Conservation (phyloP, 2,329 filamentous ascomycete genomes). For the Colletotrichum sp. region DNA sequence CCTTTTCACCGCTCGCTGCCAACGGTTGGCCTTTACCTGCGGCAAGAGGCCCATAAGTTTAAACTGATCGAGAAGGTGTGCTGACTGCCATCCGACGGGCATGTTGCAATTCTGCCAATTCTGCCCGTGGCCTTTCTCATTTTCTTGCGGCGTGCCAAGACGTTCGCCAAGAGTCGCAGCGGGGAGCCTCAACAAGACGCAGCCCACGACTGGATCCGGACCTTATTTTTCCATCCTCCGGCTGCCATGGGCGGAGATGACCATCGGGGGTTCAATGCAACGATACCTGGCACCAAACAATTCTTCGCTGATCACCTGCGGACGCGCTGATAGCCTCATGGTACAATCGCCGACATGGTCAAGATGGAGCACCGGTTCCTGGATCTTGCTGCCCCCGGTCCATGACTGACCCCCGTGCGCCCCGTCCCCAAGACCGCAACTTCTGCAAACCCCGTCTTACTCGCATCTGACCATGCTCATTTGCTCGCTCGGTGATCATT, state of each 20-base stretch:
- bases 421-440: neutral
- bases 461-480: neutral
- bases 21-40: neutral
- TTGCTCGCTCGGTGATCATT: constrained; percentile 1
- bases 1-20: neutral
- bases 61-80: constrained; percentile 1
- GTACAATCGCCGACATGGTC: neutral
- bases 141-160: constrained; percentile 12
- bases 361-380: neutral
- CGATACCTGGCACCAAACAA: constrained; percentile 11
- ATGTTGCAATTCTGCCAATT: neutral
- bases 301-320: neutral
- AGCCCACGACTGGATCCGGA: constrained; percentile 11
- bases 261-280: neutral
- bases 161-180: constrained; percentile 3
- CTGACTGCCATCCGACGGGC: neutral
- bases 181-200: constrained; percentile 12
- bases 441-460: constrained; percentile 3
- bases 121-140: neutral
- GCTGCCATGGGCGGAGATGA: constrained; percentile 10
- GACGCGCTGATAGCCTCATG: neutral
- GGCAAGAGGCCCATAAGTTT: neutral
- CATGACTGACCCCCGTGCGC: neutral
- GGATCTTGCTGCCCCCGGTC: neutral
- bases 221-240: constrained; percentile 10